Evolutionary conservation across 2,329 filamentous ascomycete species (phyloP), one percentile per base, ranked within the genome.

Genomic region (Colletotrichum aenigma): DNA sequence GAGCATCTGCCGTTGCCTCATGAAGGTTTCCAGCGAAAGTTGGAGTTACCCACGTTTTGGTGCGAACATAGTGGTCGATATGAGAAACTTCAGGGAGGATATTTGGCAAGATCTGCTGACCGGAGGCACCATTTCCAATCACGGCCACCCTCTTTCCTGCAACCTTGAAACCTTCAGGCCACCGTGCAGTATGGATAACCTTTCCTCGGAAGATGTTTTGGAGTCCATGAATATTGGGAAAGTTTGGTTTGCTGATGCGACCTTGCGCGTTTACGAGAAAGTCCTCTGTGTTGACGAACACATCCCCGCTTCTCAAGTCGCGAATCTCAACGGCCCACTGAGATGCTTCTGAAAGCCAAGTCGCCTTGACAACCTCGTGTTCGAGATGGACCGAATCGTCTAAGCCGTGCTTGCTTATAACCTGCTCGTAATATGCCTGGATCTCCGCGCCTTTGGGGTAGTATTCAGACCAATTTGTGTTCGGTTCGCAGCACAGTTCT

Each of bases 371-470:
- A 16, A 56, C 9, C 24, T 56, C 52, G 24, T 56, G 52, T 24
- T 26, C 12, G 12, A 56, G 52, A 21, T 56, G 52, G 21, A 56
- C 21, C 12, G 52, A 56, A 56, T 56, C 21, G 12, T 21, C 24
- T 26, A 56, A 26, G 21, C 32, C 77, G 30, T 68, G 72, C 24
- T 70, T 67, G 1, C 52, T 18, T 6, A 66, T 52, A 1, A 68
- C 38, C 4, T 38, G 5, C 16, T 78, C 76, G 26, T 77, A 79
- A 66, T 79, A 79, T 13, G 48, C 60, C 4, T 61, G 68, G 26
- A 79, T 79, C 60, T 79, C 78, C 6, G 70, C 68, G 34, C 78
- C 77, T 1, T 52, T 52, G 13, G 78, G 64, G 15, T 78, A 79
- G 18, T 76, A 76, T 61, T 78, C 76, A 0, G 74, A 73, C 78